A percentile compares a stretch with the other conserved stretches of the same genome.
phyloP scores from a whole-genome alignment of 2,329 filamentous ascomycete genomes.

The Hirsutella thompsonii region DNA sequence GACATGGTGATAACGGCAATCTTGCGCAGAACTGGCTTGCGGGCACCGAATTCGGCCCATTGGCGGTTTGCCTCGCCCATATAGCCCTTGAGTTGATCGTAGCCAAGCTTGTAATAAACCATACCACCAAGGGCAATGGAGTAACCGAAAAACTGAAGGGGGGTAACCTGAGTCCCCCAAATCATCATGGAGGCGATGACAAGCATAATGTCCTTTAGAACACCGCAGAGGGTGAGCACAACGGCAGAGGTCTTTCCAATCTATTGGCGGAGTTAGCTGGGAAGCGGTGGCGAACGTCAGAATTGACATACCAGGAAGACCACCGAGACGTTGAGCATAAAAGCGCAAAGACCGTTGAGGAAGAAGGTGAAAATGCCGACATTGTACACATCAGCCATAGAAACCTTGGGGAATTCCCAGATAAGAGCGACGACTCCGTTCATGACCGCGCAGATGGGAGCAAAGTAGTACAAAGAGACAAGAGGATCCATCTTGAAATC shows the following conservation, averaged over 20 bases:
- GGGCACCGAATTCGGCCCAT: slow-evolving; percentile 77
- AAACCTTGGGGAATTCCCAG: slow-evolving; percentile 59
- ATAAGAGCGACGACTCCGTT: slow-evolving; percentile 62
- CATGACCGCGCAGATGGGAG: slow-evolving; percentile 71
- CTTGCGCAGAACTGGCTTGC: slow-evolving; percentile 67
- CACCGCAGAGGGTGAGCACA: slow-evolving; percentile 75
- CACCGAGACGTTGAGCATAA: slow-evolving; percentile 73
- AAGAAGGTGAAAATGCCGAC: slow-evolving; percentile 64
- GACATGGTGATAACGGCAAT: slow-evolving; percentile 54
- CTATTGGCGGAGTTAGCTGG: slow-evolving; percentile 30
- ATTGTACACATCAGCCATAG: slow-evolving; percentile 56
- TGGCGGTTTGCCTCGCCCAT: slow-evolving; percentile 57
- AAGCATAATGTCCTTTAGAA: slow-evolving; percentile 78
- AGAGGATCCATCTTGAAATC: slow-evolving; percentile 90
- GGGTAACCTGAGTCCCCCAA: slow-evolving; percentile 63
- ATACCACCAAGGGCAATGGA: slow-evolving; percentile 66
- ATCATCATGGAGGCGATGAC: slow-evolving; percentile 70
- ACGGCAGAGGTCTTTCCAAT: slow-evolving; percentile 82
- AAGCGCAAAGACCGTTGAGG: slow-evolving; percentile 65
- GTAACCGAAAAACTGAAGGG: slow-evolving; percentile 74
- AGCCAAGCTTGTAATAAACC: slow-evolving; percentile 72
- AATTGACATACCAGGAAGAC: slow-evolving; percentile 61
- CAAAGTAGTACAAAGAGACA: slow-evolving; percentile 83
- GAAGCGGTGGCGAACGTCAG: not conserved
- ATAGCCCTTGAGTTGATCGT: slow-evolving; percentile 73